Conservation (phyloP, 2,329 filamentous ascomycete species). For the Alternaria conjuncta region DNA sequence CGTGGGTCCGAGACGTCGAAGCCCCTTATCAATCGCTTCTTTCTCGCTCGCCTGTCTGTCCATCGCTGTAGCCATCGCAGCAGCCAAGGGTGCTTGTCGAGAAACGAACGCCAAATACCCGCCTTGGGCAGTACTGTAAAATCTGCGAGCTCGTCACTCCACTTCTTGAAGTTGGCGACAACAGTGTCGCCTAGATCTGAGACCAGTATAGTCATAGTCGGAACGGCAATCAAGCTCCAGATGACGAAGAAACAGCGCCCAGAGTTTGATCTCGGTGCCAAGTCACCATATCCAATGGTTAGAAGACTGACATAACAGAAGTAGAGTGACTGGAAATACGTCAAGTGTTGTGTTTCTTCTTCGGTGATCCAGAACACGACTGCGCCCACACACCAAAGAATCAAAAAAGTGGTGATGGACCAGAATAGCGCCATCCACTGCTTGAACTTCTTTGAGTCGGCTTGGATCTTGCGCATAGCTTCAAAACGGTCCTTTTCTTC, state of each 20-base stretch:
- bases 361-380: constrained; percentile 74
- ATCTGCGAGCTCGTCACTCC: constrained; percentile 66
- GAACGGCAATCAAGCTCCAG: constrained; percentile 85
- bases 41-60: constrained; percentile 43
- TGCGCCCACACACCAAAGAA: constrained; percentile 83
- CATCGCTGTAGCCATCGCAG: constrained; percentile 42
- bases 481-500: constrained; percentile 71
- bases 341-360: constrained; percentile 60
- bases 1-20: constrained; percentile 52
- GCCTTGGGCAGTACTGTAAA: constrained; percentile 69
- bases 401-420: constrained; percentile 71
- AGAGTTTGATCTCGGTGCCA: constrained; percentile 76
- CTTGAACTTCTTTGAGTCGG: constrained; percentile 67
- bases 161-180: constrained; percentile 69
- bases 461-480: constrained; percentile 82
- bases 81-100: constrained; percentile 57
- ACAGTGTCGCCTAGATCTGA: constrained; percentile 75
- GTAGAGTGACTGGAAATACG: constrained; percentile 83
- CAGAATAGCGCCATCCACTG: constrained; percentile 76
- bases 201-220: constrained; percentile 81
- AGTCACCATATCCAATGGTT: constrained; percentile 87
- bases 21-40: constrained; percentile 55
- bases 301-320: constrained; percentile 84
- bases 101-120: constrained; percentile 59
- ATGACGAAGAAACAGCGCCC: constrained; percentile 91